Evolutionary conservation across 495 filamentous ascomycete species (phyloP).

Genomic region (Gamarada debralockiae): DNA sequence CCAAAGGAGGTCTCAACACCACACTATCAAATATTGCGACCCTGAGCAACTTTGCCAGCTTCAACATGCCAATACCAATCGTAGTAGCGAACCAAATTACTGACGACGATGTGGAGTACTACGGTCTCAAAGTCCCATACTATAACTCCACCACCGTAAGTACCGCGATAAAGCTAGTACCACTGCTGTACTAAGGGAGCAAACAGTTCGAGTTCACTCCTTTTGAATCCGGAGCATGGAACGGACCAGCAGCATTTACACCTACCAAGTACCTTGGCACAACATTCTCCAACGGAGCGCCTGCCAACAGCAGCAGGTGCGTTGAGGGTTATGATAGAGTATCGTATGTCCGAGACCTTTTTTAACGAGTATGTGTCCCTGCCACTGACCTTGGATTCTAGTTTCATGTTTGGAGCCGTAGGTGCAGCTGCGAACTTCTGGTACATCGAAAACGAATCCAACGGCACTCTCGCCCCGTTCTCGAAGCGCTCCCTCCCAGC

Average conservation of each 20-base stretch:
- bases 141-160: constrained; percentile 8
- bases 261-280: constrained; percentile 12
- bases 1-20: constrained; percentile 4
- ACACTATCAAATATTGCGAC: constrained; percentile 9
- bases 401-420: constrained; percentile 6
- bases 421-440: constrained; percentile 8
- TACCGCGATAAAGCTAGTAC: background rate
- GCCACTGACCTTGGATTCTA: background rate
- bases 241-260: background rate
- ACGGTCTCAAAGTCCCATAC: constrained; percentile 9
- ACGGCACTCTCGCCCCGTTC: constrained; percentile 2
- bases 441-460: constrained; percentile 9
- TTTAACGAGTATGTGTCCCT: background rate
- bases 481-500: background rate
- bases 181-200: background rate
- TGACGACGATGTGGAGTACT: background rate
- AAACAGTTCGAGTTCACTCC: constrained; percentile 15
- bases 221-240: constrained; percentile 16
- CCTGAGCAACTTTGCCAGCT: constrained; percentile 5
- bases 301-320: constrained; percentile 5
- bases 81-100: background rate
- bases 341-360: background rate
- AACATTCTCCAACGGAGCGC: constrained; percentile 3
- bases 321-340: constrained; percentile 9
- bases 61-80: constrained; percentile 15